Evolutionary conservation across 73 alveolate species (phyloP), one percentile per base, ranked within the genome.

Genomic region (Halteria grandinella): DNA sequence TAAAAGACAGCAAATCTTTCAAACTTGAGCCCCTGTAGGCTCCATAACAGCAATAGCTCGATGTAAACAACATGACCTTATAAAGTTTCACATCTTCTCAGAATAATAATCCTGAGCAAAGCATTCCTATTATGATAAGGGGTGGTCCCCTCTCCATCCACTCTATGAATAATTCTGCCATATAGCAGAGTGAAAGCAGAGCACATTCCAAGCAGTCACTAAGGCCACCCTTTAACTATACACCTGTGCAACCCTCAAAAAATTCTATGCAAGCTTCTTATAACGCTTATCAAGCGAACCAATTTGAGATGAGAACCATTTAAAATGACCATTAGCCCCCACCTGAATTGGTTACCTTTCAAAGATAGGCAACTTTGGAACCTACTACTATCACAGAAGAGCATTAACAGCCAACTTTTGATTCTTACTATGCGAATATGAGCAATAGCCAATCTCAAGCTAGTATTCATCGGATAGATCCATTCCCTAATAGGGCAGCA

Each of bases 81-180:
- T 55, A 60, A 39, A 60, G 77, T 39, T 60, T 60, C 43, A 32
- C 21, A 24, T 60, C 77, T 28, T 31, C 4, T 28, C n/a, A 28
- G 73, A 31, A 28, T 28, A 24, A 57, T 8, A 31, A 57, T 3
- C 11, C 28, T 4, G 45, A 17, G n/a, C n/a, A n/a, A n/a, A n/a
- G n/a, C n/a, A n/a, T n/a, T n/a, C n/a, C n/a, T 21, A 21, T 24
- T 2, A 3, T 60, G 24, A 36, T 60, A 7, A 60, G 43, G 25
- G 77, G 77, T 5, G 77, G 77, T 4, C 77, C 77, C 27, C 43
- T 60, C 1, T 60, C 77, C 8, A 21, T 60, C 1, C 77, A 60
- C 43, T 60, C 77, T 11, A 40, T 60, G 6, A 60, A n/a, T n/a
- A n/a, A 60, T 37, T 32, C 49, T 24, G 77, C 60, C 21, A 36